Evolutionary conservation across 495 filamentous ascomycete species (phyloP), one percentile per base, ranked within the genome.

Genomic region (Hamigera avellanea): DNA sequence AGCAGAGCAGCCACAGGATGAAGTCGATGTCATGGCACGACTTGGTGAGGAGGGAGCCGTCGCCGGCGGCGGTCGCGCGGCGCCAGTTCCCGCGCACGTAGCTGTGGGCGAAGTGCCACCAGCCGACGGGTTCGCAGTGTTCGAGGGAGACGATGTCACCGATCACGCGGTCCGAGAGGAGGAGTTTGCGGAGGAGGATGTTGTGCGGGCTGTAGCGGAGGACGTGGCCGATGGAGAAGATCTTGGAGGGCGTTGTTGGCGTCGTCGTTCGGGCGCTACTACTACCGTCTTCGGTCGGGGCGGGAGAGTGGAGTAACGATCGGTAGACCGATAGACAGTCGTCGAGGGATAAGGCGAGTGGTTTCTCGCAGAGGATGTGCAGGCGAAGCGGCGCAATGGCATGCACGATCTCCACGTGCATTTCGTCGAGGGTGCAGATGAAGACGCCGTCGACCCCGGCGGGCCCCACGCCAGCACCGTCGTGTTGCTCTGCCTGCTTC

Each of bases 21-120:
- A 95, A 73, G 44, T 98, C 89, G 18, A 96, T 80, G 47, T 95
- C 87, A 53, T 95, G 87, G 46, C 87, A 94, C 25, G 81, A 91
- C 52, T 96, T 98, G 3, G 91, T 94, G 8, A 98, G 68, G 4
- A 98, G 66, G 6, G 81, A 63, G 3, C 65, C 65, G 27, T 64
- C 63, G 8, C 65, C 65, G 2, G 32, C 31, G 0, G 66, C 66
- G 2, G 72, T 78, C 37, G 81, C 77, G 32, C 81, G 83, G 4
- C 91, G 77, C 91, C 91, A 96, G 59, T 95, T 95, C 10, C 91
- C 91, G 14, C 79, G 74, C 15, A 98, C 91, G 46, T 95, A 96
- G 46, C 77, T 83, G 59, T 98, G 91, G 1, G 80, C 65, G 51
- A 95, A 98, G 57, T 98, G 91, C 86, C 86, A 98, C 75, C 80